Evolutionary conservation across 2,329 filamentous ascomycete genomes (phyloP).

Genomic region (Tolypocladium ophioglossoides): DNA sequence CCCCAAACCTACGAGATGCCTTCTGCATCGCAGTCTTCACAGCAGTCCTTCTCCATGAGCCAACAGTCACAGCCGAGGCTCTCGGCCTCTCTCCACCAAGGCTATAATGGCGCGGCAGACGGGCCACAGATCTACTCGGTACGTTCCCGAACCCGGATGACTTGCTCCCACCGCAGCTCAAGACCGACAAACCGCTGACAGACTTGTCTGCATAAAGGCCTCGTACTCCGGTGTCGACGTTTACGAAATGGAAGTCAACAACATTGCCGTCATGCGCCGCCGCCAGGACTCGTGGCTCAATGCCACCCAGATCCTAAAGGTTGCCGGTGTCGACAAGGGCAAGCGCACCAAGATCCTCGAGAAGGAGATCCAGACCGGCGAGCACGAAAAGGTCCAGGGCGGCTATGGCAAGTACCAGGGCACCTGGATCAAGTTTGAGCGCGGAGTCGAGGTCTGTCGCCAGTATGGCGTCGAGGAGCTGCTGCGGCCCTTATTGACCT

Average conservation of each 20-base stretch:
- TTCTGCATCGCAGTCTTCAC: constrained; percentile 40
- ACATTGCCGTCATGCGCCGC: constrained; percentile 88
- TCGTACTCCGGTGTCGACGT: constrained; percentile 94
- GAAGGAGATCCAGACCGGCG: constrained; percentile 91
- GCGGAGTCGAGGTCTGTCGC: constrained; percentile 84
- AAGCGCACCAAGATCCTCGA: constrained; percentile 96
- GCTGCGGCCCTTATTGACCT: constrained; percentile 63
- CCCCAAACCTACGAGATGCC: constrained; percentile 16
- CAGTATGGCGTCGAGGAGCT: constrained; percentile 69
- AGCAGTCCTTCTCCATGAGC: constrained; percentile 48
- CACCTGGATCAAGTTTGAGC: constrained; percentile 93
- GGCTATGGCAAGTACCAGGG: constrained; percentile 99
- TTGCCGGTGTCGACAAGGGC: constrained; percentile 93
- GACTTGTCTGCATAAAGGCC: constrained; percentile 36
- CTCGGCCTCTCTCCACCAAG: constrained; percentile 24
- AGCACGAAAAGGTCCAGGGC: constrained; percentile 97
- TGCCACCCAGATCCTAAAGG: constrained; percentile 95
- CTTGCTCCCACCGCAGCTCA: not conserved
- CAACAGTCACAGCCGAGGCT: constrained; percentile 37
- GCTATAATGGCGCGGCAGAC: constrained; percentile 24
- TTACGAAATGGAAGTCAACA: constrained; percentile 97
- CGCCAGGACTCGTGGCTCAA: constrained; percentile 95
- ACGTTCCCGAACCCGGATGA: constrained; percentile 11
- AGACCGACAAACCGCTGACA: constrained; percentile 5
- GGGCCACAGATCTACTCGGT: constrained; percentile 54